Evolutionary conservation across 371 early-diverging fungal genomes (phyloP).

Genomic region (Chytridiales sp.): DNA sequence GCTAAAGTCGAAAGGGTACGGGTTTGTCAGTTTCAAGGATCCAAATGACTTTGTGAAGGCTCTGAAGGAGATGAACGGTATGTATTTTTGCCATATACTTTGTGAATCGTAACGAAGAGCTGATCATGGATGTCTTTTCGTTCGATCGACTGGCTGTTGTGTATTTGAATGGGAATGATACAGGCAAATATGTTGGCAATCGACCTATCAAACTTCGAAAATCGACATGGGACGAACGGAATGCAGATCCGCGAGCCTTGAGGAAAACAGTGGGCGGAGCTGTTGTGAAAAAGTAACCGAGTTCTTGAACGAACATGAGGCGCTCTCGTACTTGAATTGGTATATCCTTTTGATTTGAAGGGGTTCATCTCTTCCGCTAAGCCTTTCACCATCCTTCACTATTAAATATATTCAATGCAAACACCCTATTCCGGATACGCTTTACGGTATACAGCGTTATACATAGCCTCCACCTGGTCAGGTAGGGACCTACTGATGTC

Average conservation of each 20-base stretch:
- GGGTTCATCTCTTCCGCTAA: too few relatives aligned
- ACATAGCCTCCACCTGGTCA: too few relatives aligned
- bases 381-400: too few relatives aligned
- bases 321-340: too few relatives aligned
- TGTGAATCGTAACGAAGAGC: not conserved
- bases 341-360: too few relatives aligned
- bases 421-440: too few relatives aligned
- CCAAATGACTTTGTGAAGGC: slow-evolving; percentile 82
- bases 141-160: not conserved
- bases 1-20: slow-evolving; percentile 51
- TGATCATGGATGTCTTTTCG: not conserved
- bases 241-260: slow-evolving; percentile 63
- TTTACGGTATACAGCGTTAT: too few relatives aligned
- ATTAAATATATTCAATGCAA: too few relatives aligned
- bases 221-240: slow-evolving; percentile 93
- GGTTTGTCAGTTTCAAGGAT: slow-evolving; percentile 70
- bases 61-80: slow-evolving; percentile 89
- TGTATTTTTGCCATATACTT: too few relatives aligned
- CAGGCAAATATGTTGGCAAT: slow-evolving; percentile 95
- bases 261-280: slow-evolving; percentile 30
- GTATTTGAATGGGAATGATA: too few relatives aligned
- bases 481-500: too few relatives aligned
- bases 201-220: slow-evolving; percentile 92
- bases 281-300: slow-evolving; percentile 20
- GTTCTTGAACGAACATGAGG: too few relatives aligned